These are phyloP conservation scores for Magnolia sinica DNA, from an alignment of 164 flowering plant genomes.

Conservation along the genomic window DNA sequence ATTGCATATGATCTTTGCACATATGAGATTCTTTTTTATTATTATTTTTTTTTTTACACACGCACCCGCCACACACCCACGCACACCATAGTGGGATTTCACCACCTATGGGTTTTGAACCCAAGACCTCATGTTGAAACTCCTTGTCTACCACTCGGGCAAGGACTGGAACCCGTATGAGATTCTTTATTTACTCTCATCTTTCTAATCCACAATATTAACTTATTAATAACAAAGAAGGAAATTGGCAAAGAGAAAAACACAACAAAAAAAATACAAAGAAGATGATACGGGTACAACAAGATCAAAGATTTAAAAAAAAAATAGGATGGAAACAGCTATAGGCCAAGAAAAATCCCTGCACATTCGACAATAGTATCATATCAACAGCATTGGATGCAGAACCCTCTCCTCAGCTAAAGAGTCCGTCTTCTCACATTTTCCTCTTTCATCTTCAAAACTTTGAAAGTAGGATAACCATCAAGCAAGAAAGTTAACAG, in stretches of 20 bases:
- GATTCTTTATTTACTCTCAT: not conserved
- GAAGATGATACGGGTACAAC: not conserved
- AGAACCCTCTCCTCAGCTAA: not conserved
- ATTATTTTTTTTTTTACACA: too few species aligned
- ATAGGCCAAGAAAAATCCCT: constrained; percentile 2
- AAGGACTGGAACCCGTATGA: too few species aligned
- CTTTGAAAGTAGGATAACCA: not conserved
- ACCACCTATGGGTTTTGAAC: too few species aligned
- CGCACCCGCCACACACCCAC: too few species aligned
- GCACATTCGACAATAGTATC: not conserved
- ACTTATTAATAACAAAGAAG: not conserved
- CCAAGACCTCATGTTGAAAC: too few species aligned
- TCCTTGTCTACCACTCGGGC: too few species aligned
- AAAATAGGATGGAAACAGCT: not conserved
- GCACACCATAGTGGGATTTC: too few species aligned
- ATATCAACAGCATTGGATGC: not conserved
- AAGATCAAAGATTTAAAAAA: not conserved
- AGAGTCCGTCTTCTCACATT: not conserved
- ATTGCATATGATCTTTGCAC: too few species aligned
- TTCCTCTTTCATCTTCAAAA: not conserved
- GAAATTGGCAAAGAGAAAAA: not conserved
- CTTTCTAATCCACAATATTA: not conserved
- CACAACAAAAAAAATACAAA: not conserved
- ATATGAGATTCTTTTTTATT: too few species aligned
- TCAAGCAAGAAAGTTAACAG: not conserved